Base-by-base conservation (phyloP, 352 stramenopile genomes). In the Globisporangium sylvaticum region DNA sequence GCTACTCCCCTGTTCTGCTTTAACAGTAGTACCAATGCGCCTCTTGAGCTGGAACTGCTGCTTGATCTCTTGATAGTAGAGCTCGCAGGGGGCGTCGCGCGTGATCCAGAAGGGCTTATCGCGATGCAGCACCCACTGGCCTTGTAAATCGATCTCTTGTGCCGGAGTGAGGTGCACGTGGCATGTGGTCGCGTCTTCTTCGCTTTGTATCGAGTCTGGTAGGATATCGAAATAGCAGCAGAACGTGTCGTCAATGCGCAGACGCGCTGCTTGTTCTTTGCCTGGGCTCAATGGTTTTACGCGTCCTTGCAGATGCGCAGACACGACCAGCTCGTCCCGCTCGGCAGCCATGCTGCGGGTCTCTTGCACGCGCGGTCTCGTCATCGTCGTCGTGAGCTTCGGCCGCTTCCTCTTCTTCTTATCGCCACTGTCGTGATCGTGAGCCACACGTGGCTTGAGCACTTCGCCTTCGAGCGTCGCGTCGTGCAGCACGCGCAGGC, bases 181-280 rank as follows among this genome's bases (percentile, higher is more conserved):
- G 56, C 79, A 89, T 12, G 73, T 67, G 0, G 87, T 58, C 0
- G 75, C 75, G 25, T 86, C 72, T 55, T 74, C 68, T 62, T 87
- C 81, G 6, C 39, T 79, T 79, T 24, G 71, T 18, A 9, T 61
- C 54, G n/a, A 54, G 24, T 44, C 22, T 34, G 58, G 65, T 1
- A 61, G 34, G 1, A 83, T 69, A 14, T 82, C 68, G 58, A 91
- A 87, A 22, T 73, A 60, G 61, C 78, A 87, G 58, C 74, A 88
- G 71, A 81, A 85, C 27, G 79, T 62, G 20, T 63, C 66, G 9
- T 46, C 42, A 14, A 59, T 60, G 10, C 48, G 52, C 12, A 54
- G 39, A 60, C 3, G 14, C 9, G 27, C 18, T 14, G 37, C 69
- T 39, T 14, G 46, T 39, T 22, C 53, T 60, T 65, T 25, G 15